Conservation (phyloP, 768 basidiomycete genomes). For the Amanita pallidorosea region DNA sequence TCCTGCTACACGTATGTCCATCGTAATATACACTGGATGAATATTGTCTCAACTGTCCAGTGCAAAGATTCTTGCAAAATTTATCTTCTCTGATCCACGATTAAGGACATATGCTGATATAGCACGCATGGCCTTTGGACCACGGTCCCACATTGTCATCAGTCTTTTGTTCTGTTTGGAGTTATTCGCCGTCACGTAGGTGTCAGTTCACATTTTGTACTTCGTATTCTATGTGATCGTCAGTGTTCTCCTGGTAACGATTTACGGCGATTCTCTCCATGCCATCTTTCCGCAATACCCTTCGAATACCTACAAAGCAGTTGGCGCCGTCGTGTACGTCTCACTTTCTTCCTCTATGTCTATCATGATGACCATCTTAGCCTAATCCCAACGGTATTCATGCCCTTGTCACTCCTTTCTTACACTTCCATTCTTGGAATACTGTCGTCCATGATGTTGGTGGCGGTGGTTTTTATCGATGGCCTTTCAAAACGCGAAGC, state of each 20-base stretch:
- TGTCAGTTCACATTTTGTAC: not conserved
- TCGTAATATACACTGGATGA: conserved; percentile 1
- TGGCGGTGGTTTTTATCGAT: conserved; percentile 72
- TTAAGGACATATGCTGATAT: conserved; percentile 85
- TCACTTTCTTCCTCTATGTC: not conserved
- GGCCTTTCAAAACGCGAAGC: conserved; percentile 60
- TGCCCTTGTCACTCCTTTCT: conserved; percentile 80
- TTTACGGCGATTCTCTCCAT: conserved; percentile 82
- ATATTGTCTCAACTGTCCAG: conserved; percentile 24
- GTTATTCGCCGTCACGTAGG: conserved; percentile 69
- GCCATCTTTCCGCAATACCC: conserved; percentile 59
- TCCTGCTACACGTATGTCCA: conserved; percentile 80
- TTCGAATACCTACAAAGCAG: conserved; percentile 61
- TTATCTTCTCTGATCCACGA: conserved; percentile 60
- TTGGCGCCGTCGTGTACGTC: conserved; percentile 57
- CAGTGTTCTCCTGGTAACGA: conserved; percentile 79
- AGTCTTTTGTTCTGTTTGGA: conserved; percentile 78
- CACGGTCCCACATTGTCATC: conserved; percentile 51
- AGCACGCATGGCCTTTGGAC: conserved; percentile 81
- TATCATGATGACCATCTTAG: conserved; percentile 23
- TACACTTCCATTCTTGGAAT: conserved; percentile 85
- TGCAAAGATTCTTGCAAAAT: conserved; percentile 74
- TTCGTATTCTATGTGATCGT: not conserved
- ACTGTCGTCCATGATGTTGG: conserved; percentile 63
- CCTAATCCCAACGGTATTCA: conserved; percentile 73